A percentile compares a stretch with the other conserved stretches of the same genome.
These are phyloP conservation scores for Luvunga scandens DNA, from an alignment of 345 rosid species.

Conservation along the genomic window DNA sequence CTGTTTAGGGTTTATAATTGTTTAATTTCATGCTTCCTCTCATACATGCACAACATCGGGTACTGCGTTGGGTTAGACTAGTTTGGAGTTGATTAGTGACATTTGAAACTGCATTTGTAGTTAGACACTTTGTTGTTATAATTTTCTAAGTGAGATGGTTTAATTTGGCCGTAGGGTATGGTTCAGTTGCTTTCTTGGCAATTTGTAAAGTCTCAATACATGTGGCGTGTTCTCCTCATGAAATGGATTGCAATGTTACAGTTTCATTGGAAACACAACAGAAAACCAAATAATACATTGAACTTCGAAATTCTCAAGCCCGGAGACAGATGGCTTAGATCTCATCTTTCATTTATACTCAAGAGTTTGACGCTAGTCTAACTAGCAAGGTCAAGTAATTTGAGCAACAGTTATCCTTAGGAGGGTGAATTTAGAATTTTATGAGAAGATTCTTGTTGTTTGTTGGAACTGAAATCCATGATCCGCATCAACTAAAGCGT, in stretches of 20 bases:
- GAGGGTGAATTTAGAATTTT: neutral
- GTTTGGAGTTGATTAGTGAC: neutral
- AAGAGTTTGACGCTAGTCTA: neutral
- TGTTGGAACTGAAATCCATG: neutral
- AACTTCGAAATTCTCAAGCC: neutral
- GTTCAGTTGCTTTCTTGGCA: neutral
- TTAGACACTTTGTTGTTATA: neutral
- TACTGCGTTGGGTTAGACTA: neutral
- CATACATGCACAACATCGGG: neutral
- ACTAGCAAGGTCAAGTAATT: neutral
- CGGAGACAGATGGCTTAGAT: neutral
- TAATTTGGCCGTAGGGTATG: neutral
- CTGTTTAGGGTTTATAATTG: neutral
- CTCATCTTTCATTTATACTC: neutral
- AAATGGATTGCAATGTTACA: neutral
- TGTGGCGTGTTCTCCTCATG: neutral
- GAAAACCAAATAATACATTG: neutral
- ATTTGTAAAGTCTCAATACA: neutral
- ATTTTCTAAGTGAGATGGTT: neutral
- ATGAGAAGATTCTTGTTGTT: neutral
- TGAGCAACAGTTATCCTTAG: neutral
- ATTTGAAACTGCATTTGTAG: neutral
- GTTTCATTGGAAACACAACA: neutral
- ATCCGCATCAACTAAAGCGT: neutral
- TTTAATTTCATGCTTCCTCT: neutral